A percentile compares a stretch with the other conserved stretches of the same genome.
phyloP scores from a whole-genome alignment of 2,329 filamentous ascomycete genomes.

The Fusarium veterinarium region DNA sequence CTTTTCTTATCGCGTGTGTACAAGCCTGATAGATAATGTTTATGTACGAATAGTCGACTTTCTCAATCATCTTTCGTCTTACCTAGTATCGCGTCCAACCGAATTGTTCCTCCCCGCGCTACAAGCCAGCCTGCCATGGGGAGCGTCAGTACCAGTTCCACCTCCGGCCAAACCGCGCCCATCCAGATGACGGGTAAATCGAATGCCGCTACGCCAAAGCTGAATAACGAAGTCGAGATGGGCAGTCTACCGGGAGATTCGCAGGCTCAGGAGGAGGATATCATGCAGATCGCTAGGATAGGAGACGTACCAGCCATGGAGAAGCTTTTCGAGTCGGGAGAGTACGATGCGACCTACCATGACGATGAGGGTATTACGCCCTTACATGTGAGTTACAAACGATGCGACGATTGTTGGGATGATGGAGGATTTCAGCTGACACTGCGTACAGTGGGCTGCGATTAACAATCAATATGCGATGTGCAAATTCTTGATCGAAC shows the following conservation, averaged over 20 bases:
- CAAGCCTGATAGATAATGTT: conserved; percentile 35
- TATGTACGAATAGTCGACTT: conserved; percentile 34
- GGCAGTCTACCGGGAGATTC: conserved; percentile 59
- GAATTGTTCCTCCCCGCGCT: conserved; percentile 1
- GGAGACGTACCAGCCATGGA: conserved; percentile 90
- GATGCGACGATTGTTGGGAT: neutral
- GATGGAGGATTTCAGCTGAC: conserved; percentile 23
- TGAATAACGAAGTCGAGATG: conserved; percentile 69
- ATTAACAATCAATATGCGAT: conserved; percentile 99
- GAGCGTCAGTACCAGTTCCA: conserved; percentile 53
- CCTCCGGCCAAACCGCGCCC: conserved; percentile 56
- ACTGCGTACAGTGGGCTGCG: conserved; percentile 82
- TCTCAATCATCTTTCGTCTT: conserved; percentile 9
- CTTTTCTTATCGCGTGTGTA: conserved; percentile 14
- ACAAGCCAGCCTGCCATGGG: conserved; percentile 52
- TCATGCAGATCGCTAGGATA: conserved; percentile 93
- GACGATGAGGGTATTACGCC: conserved; percentile 97
- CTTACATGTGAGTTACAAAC: conserved; percentile 76
- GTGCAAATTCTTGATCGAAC: conserved; percentile 91
- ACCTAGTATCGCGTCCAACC: neutral
- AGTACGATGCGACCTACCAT: conserved; percentile 82
- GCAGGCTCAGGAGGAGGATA: conserved; percentile 71
- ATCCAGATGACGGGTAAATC: conserved; percentile 68
- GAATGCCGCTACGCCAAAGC: conserved; percentile 63
- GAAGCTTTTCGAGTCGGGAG: conserved; percentile 86